Evolutionary conservation across 2,329 filamentous ascomycete genomes (phyloP).

Genomic region (Curvularia hawaiiensis): DNA sequence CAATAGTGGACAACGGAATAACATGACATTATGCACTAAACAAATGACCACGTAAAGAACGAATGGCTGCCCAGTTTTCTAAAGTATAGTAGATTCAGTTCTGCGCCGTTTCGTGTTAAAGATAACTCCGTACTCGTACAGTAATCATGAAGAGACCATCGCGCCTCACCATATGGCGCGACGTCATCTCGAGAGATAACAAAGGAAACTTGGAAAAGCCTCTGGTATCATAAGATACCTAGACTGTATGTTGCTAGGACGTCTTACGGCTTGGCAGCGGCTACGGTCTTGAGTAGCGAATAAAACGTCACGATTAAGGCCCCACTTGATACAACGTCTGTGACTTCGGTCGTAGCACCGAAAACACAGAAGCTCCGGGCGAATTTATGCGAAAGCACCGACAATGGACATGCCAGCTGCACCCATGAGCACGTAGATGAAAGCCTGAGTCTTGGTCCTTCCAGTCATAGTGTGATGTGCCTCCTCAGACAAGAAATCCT

Average conservation of each 20-base stretch:
- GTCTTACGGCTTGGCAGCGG: neutral
- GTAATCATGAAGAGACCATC: slow-evolving; percentile 8
- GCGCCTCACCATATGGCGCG: neutral
- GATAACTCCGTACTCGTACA: slow-evolving; percentile 24
- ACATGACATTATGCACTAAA: slow-evolving; percentile 42
- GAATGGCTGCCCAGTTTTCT: slow-evolving; percentile 44
- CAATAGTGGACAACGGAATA: slow-evolving; percentile 44
- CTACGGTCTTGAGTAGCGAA: neutral
- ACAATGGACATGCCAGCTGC: slow-evolving; percentile 44
- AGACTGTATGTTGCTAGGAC: neutral
- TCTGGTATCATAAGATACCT: neutral
- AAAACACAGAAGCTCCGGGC: neutral
- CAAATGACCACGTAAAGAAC: slow-evolving; percentile 39
- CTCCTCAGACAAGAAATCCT: slow-evolving; percentile 65
- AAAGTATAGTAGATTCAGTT: slow-evolving; percentile 22
- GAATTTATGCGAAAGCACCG: slow-evolving; percentile 11
- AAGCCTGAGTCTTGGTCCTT: slow-evolving; percentile 60
- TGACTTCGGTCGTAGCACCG: neutral
- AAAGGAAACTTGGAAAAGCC: neutral
- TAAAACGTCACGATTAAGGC: neutral
- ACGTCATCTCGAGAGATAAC: neutral
- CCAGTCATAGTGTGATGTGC: slow-evolving; percentile 55
- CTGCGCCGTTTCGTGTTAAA: slow-evolving; percentile 8
- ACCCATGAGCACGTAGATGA: slow-evolving; percentile 49
- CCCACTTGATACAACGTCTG: neutral